Base-by-base conservation (phyloP, 164 flowering plant genomes). In the Liriodendron chinense region DNA sequence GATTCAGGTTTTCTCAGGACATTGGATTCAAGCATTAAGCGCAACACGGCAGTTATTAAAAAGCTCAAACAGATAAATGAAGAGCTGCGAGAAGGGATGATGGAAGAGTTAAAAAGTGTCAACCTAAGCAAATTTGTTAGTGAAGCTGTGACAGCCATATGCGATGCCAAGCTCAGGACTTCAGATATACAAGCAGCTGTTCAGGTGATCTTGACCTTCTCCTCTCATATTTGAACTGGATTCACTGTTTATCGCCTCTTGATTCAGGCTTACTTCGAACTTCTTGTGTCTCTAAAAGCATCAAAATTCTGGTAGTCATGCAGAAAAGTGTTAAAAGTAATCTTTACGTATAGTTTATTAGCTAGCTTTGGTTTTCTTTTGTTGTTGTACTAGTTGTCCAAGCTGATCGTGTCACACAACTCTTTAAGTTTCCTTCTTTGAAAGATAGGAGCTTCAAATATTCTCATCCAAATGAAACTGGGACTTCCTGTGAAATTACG, bases 81-180 rank as follows among this genome's bases (percentile, higher is more conserved):
- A 81, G 99, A 96, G 75, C 98, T 85, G 78, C 82, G 87, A 25
- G 99, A 96, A 84, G 89, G 91, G 68, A 79, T 96, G 80, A 84
- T 90, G 89, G 97, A 96, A 72, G 99, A 96, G 7, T 77, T 96
- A 83, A 87, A 89, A 71, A 74, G 83, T 82, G 96, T 96, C 74
- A 96, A 96, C 81, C 78, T 96, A 24, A 96, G 98, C 87, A 96
- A 96, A 86, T 96, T 96, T 86, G 97, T 96, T 65, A 94, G 98
- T 82, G 99, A 96, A 84, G 99, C 99, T 76, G 99, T 96, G 79
- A 80, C 98, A 57, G 91, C 98, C 72, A 96, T 96, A 25, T 94
- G 98, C 84, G 99, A 96, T 78, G 94, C 98, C 65, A 96, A 91
- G 86, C 93, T 94, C 68, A 88, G 82, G 82, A 79, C 88, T 28